Base-by-base conservation (phyloP, 495 filamentous ascomycete species). In the Penicillium argentinense region DNA sequence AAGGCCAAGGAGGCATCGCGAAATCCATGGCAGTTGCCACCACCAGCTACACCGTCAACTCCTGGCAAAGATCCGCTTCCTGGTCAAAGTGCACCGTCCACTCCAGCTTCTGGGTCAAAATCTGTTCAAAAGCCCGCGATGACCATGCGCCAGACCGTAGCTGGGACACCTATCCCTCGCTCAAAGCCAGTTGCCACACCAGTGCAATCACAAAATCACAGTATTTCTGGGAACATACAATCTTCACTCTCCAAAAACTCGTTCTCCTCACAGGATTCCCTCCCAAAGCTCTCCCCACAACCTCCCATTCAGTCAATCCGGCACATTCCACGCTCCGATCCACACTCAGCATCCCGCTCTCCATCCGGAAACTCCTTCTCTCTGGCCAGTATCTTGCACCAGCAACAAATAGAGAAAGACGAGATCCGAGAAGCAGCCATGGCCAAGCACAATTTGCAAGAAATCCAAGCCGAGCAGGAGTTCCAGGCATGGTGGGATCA, bases 401-500 rank as follows among this genome's bases (percentile, higher is more conserved):
- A 92, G 60, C 89, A 98, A 66, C 82, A 85, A 61, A 82, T 80
- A 5, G 91, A 95, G 50, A 93, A 97, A 56, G 81, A 91, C 47
- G 75, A 81, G 39, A 80, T 93, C 49, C 83, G 79, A 29, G 91
- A 95, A 66, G 88, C 88, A n/a, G 74, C 73, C 9, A 81, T 76
- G 0, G 86, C 87, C 2, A 96, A 95, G 63, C 78, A 92, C 30
- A 90, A 85, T 47, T 65, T 98, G 29, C 80, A 92, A 57, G 93
- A 97, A 29, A 98, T 98, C 52, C 95, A 98, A 60, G 80, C 86
- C 39, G 93, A 98, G 63, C 93, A 98, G 63, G 88, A 90, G 25
- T 98, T 98, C 66, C 88, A 96, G 63, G 84, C 92, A 60, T 98
- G 95, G 93, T 98, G 93, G 93, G 91, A 97, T 51, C 80, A 85